Base-by-base conservation (phyloP, 2,329 filamentous ascomycete species). In the Ceratocystis lukuohia region DNA sequence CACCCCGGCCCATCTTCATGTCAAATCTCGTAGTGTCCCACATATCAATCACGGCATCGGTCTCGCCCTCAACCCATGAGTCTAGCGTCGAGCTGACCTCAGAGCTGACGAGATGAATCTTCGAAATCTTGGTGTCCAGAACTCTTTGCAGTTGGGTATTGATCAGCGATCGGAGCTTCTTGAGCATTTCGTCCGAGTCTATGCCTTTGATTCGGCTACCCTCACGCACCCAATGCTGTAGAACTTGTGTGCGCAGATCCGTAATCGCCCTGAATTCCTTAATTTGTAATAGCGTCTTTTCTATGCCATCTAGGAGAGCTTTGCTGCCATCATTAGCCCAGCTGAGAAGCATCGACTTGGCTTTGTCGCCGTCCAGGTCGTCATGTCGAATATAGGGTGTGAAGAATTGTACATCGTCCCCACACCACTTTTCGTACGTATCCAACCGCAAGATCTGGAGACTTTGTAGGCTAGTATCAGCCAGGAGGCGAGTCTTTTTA, bases 321-420 rank as follows among this genome's bases (percentile, higher is more conserved):
- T 82, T 76, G 20, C 84, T 82, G 1, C 84, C 85, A 63, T 80
- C 79, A 63, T 79, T 79, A 0, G 85, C 84, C 88, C 88, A 92
- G 33, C 73, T 74, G 25, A 80, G 80, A 15, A 90, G 79, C 74
- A 84, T 84, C 1, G 84, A 81, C 53, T 81, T 80, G 0, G 84
- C 83, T 68, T 85, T 81, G 28, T 78, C 75, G 22, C 81, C 83
- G 28, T 85, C 82, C 3, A 89, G 75, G 70, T 94, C 88, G 70
- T 92, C 89, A 71, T 95, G 86, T 37, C 89, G 85, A 45, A 95
- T 88, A 77, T 91, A 96, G 0, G 92, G 92, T 0, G 86, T 93
- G 73, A 95, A 96, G 70, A 88, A 88, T 61, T 84, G 84, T 53
- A 96, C 88, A 68, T 95, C 90, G 6, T 91, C 85, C 20, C 88